Conservation (phyloP, 768 basidiomycete species). For the Russula emetica region DNA sequence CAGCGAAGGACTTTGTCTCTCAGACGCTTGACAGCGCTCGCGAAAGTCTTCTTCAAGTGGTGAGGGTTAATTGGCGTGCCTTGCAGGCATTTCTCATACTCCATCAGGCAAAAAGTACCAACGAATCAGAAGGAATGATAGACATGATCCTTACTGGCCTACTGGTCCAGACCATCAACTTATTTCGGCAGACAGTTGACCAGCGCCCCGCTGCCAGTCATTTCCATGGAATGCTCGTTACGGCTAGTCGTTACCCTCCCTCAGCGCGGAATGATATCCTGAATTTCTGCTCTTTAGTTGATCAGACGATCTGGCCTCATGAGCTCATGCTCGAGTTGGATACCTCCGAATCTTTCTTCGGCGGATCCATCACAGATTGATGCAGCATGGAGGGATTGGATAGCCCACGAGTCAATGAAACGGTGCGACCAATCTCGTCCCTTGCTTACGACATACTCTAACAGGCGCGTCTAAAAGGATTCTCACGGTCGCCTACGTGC, state of each 20-base stretch:
- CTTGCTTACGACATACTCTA: neutral
- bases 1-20: slow-evolving; percentile 44
- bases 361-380: slow-evolving; percentile 37
- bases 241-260: slow-evolving; percentile 36
- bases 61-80: slow-evolving; percentile 37
- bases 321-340: slow-evolving; percentile 42
- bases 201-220: slow-evolving; percentile 42
- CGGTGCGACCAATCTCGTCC: slow-evolving; percentile 36
- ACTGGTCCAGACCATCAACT: slow-evolving; percentile 48
- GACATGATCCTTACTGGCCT: slow-evolving; percentile 43
- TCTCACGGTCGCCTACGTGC: slow-evolving; percentile 42
- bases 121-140: slow-evolving; percentile 21
- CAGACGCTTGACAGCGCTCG: slow-evolving; percentile 41
- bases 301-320: slow-evolving; percentile 39
- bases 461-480: slow-evolving; percentile 12
- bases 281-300: slow-evolving; percentile 29
- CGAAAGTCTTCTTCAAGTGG: slow-evolving; percentile 46
- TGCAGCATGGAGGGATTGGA: slow-evolving; percentile 49
- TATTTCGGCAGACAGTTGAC: slow-evolving; percentile 44
- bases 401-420: slow-evolving; percentile 48
- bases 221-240: slow-evolving; percentile 52
- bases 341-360: slow-evolving; percentile 30
- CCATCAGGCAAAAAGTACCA: slow-evolving; percentile 22
- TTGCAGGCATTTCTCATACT: neutral
- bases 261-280: neutral